Conservation (phyloP, 176 grass and related monocot species). For the Phoenix dactylifera region DNA sequence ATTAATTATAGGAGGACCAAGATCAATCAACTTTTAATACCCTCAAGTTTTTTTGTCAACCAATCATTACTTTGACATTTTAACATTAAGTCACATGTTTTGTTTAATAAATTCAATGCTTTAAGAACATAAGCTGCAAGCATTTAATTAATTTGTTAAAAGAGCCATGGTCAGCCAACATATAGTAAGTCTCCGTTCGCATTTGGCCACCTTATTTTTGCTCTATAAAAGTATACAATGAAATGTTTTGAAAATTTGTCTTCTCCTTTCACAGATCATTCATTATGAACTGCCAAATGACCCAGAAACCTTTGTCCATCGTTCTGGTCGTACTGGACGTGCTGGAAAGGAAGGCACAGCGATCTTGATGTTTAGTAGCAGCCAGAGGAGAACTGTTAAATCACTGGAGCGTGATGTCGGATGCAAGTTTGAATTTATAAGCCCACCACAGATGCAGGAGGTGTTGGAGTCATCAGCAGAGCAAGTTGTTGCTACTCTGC, state of each 20-base stretch:
- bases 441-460: slow-evolving; percentile 65
- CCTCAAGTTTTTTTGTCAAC: too few relatives aligned
- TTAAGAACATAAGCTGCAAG: too few relatives aligned
- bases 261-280: slow-evolving; percentile 53
- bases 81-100: too few relatives aligned
- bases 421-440: slow-evolving; percentile 84
- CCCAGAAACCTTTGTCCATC: slow-evolving; percentile 97
- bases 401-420: slow-evolving; percentile 86
- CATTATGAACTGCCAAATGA: slow-evolving; percentile 98
- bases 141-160: too few relatives aligned
- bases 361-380: slow-evolving; percentile 96
- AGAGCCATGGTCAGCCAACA: too few relatives aligned
- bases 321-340: slow-evolving; percentile 92
- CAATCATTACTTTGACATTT: too few relatives aligned
- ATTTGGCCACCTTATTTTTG: too few relatives aligned
- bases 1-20: too few relatives aligned
- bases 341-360: slow-evolving; percentile 87
- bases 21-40: too few relatives aligned
- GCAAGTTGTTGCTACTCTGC: slow-evolving; percentile 82
- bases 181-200: too few relatives aligned
- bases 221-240: neutral
- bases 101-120: too few relatives aligned
- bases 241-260: slow-evolving; percentile 1
- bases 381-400: slow-evolving; percentile 84
- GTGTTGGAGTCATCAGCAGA: slow-evolving; percentile 85